A percentile compares a stretch with the other conserved stretches of the same genome.
phyloP scores from a whole-genome alignment of 805 yeast genomes.

The Candida caryicola region DNA sequence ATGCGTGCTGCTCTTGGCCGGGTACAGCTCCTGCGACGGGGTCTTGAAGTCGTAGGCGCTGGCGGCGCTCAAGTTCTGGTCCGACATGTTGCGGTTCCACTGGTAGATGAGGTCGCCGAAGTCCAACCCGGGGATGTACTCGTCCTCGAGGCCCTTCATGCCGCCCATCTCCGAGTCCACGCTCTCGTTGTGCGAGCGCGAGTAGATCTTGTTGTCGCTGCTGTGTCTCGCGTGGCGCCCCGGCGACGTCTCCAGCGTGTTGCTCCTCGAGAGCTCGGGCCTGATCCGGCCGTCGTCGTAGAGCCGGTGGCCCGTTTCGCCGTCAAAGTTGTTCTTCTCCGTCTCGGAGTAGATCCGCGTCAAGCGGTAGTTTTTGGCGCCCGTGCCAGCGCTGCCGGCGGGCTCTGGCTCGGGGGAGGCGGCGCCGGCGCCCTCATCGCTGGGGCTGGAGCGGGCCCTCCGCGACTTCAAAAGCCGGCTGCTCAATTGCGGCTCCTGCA shows the following conservation, averaged over 20 bases:
- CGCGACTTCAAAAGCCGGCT: neutral
- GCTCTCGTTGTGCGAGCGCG: constrained; percentile 28
- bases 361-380: constrained; percentile 15
- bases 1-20: neutral
- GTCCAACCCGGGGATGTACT: constrained; percentile 71
- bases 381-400: constrained; percentile 1
- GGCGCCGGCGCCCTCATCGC: neutral
- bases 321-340: constrained; percentile 59
- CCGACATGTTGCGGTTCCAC: constrained; percentile 40
- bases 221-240: neutral
- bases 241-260: neutral
- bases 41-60: constrained; percentile 1
- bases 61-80: constrained; percentile 9
- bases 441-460: neutral
- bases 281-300: constrained; percentile 53
- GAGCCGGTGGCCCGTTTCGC: constrained; percentile 50
- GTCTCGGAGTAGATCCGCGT: constrained; percentile 63
- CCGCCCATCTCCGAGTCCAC: constrained; percentile 17
- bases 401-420: neutral
- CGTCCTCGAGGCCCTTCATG: constrained; percentile 61
- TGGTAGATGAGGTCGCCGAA: constrained; percentile 46
- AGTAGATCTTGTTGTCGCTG: constrained; percentile 20
- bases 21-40: neutral
- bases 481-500: neutral
- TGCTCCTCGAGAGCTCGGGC: constrained; percentile 28